Evolutionary conservation across 257 asterid species (phyloP).

Genomic region (Voacanga thouarsii): DNA sequence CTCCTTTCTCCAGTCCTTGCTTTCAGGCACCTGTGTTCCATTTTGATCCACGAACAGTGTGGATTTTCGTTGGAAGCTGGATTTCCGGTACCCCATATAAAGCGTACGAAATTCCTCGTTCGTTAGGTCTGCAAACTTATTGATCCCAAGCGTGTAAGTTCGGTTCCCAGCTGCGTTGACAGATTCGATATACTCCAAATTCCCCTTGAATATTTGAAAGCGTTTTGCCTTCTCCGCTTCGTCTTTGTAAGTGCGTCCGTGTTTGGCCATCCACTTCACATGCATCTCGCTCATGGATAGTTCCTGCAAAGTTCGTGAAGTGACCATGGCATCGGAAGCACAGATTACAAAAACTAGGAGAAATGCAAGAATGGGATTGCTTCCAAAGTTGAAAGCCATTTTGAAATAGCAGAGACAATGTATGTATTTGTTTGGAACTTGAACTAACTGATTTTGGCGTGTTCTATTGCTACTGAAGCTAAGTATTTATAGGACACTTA

Average conservation of each 20-base stretch:
- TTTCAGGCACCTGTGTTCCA: background rate
- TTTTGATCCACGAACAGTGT: background rate
- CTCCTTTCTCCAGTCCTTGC: background rate
- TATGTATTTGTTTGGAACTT: no score
- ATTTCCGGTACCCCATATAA: background rate
- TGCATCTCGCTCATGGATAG: background rate
- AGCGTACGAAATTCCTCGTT: background rate
- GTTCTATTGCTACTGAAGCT: no score
- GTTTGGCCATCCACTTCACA: background rate
- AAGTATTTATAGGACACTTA: no score
- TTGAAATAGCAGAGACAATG: no score
- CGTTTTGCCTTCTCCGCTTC: background rate
- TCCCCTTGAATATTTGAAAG: background rate
- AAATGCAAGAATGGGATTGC: no score
- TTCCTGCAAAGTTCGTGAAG: no score
- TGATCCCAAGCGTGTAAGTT: background rate
- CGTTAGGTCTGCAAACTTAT: background rate
- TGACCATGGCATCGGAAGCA: no score
- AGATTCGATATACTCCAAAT: background rate
- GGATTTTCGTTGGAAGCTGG: background rate
- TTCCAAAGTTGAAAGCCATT: no score
- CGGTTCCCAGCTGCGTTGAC: background rate
- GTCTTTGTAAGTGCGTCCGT: background rate
- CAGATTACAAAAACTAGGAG: no score
- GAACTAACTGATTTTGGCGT: no score